Conservation (phyloP, 306 rosid species). For the Ormosia emarginata region DNA sequence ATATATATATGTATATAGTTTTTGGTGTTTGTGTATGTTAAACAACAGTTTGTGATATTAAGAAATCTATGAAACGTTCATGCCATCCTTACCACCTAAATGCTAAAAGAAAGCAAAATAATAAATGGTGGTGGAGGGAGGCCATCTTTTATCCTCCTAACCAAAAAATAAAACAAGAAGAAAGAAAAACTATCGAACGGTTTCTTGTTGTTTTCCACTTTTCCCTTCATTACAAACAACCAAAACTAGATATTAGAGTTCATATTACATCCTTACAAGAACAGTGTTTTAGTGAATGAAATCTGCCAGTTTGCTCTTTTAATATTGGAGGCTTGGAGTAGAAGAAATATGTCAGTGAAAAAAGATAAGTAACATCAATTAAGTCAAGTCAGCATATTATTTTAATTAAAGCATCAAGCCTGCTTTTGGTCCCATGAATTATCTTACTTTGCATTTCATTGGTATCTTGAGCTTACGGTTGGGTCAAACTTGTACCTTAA, state of each 20-base stretch:
- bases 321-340: not conserved
- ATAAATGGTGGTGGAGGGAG: not conserved
- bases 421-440: not conserved
- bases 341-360: not conserved
- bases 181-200: not conserved
- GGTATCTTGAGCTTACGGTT: not conserved
- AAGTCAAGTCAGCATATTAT: not conserved
- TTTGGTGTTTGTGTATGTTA: not conserved
- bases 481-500: not conserved
- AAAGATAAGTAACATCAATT: not conserved
- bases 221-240: not conserved
- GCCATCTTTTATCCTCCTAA: not conserved
- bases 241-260: not conserved
- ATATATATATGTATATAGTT: no score
- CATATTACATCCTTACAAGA: not conserved
- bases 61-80: not conserved
- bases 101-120: not conserved
- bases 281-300: constrained; percentile 4
- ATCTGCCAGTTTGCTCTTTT: not conserved
- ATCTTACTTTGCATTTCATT: not conserved
- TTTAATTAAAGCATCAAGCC: constrained; percentile 3
- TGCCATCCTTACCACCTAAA: not conserved
- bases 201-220: not conserved
- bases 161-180: not conserved
- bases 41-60: not conserved